Base-by-base conservation (phyloP, 1,139 yeast genomes). In the Taphrina wiesneri region DNA sequence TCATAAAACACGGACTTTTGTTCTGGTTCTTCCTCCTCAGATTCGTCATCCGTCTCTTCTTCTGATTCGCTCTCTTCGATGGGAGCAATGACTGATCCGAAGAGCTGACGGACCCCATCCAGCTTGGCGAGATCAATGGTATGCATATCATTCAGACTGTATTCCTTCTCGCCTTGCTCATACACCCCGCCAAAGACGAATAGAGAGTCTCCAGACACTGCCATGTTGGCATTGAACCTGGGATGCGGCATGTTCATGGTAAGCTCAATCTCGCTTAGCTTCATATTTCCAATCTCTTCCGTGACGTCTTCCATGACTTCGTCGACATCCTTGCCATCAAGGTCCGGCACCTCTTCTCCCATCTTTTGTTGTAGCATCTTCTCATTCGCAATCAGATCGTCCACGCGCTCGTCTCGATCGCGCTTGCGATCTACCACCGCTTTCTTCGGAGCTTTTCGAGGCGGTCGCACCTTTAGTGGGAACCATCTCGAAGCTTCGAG, bases 171-270 rank as follows among this genome's bases (percentile, higher is more conserved):
- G 5, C 92, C 96, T 56, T 83, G 79, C 76, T 93, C 99, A 84
- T 86, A 93, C 36, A 87, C 84, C 72, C 99, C 99, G 30, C 98
- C 97, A 74, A 83, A 91, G n/a, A 93, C 87, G 75, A 86, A 93
- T 67, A 91, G 80, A 0, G 82, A 82, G 74, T 93, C 98, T 72
- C 89, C 96, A 43, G 88, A 86, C 1, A 93, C 96, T 69, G 96
- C 86, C 3, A 92, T 84, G 1, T 93, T 79, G 2, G 97, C 86
- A 74, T 93, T 92, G 79, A 91, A 93, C 23, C 67, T 43, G 15
- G 64, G 64, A 41, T 65, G 65, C 11, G 63, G 56, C 52, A 63
- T 56, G 21, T 23, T 34, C 52, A 34, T 47, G 17, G 64, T 59
- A 26, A 43, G 26, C 21, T 71, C 82, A 85, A 67, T 79, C 83